A percentile compares a stretch with the other conserved stretches of the same genome.
phyloP scores from a whole-genome alignment of 164 flowering plant species.

The Houttuynia cordata region DNA sequence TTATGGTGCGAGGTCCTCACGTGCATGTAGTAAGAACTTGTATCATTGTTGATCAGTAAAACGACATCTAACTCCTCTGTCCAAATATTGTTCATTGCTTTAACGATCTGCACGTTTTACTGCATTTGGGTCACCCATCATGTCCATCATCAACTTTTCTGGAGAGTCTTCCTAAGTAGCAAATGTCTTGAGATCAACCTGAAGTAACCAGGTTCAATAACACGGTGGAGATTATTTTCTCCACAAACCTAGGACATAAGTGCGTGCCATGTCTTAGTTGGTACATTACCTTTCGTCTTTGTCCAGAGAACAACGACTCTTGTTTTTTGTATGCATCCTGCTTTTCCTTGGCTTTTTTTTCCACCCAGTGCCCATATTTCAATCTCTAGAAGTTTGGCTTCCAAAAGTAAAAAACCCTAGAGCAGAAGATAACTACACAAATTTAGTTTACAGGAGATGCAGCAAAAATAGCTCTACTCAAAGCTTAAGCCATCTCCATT shows the following conservation, averaged over 20 bases:
- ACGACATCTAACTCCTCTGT: no score
- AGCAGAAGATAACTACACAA: neutral
- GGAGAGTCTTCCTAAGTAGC: slow-evolving; percentile 94
- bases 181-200: slow-evolving; percentile 90
- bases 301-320: slow-evolving; percentile 81
- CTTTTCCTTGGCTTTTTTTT: slow-evolving; percentile 25
- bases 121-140: slow-evolving; percentile 62
- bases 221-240: neutral
- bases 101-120: slow-evolving; percentile 65
- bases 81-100: neutral
- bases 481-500: neutral
- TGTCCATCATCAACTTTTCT: slow-evolving; percentile 97
- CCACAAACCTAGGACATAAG: neutral
- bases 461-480: neutral
- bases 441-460: neutral
- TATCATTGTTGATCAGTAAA: no score
- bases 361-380: slow-evolving; percentile 96
- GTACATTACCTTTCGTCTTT: slow-evolving; percentile 68
- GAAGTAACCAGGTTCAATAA: slow-evolving; percentile 6
- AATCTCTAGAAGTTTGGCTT: slow-evolving; percentile 52
- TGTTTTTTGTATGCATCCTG: slow-evolving; percentile 53
- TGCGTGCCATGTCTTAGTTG: no score
- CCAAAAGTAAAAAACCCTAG: slow-evolving; percentile 71
- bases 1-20: no score
- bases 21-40: no score